A percentile compares a stretch with the other conserved stretches of the same genome.
phyloP scores from a whole-genome alignment of 352 stramenopile genomes.

The Pythium brachiatum region DNA sequence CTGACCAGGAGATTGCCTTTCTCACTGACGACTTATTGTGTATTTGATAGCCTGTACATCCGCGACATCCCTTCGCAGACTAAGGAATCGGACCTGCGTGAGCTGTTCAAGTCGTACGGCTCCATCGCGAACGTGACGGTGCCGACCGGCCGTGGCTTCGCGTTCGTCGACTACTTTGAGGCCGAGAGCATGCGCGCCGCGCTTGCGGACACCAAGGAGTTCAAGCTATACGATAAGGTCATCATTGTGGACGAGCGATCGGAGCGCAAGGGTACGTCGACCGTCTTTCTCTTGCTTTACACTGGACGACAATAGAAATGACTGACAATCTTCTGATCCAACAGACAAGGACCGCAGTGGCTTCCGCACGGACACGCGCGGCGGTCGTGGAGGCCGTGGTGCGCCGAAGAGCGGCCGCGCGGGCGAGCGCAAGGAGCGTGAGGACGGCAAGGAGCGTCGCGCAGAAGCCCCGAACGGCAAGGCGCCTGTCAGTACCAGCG shows the following conservation, averaged over 20 bases:
- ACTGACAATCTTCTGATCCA: not conserved
- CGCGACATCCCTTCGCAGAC: conserved; percentile 69
- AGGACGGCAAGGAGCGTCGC: conserved; percentile 48
- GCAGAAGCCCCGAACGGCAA: conserved; percentile 26
- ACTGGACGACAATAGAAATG: too few species aligned
- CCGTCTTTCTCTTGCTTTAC: too few species aligned
- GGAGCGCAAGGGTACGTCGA: conserved; percentile 61
- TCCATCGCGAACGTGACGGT: conserved; percentile 72
- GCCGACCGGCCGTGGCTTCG: conserved; percentile 52
- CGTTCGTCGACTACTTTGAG: conserved; percentile 85
- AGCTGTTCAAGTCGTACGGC: conserved; percentile 79
- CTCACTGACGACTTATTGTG: conserved; percentile 3
- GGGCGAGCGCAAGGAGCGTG: conserved; percentile 67
- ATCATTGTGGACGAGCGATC: conserved; percentile 70
- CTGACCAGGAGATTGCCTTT: too few species aligned
- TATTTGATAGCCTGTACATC: conserved; percentile 64
- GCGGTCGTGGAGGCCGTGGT: conserved; percentile 47
- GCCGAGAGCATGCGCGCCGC: conserved; percentile 74
- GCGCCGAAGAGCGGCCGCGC: conserved; percentile 39
- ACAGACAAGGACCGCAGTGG: conserved; percentile 47
- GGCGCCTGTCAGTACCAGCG: conserved; percentile 27
- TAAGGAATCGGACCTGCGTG: conserved; percentile 70
- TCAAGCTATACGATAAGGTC: conserved; percentile 75
- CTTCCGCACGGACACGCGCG: conserved; percentile 52
- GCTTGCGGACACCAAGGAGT: conserved; percentile 58